Evolutionary conservation across 2,329 filamentous ascomycete species (phyloP).

Genomic region (Talaromyces sp.): DNA sequence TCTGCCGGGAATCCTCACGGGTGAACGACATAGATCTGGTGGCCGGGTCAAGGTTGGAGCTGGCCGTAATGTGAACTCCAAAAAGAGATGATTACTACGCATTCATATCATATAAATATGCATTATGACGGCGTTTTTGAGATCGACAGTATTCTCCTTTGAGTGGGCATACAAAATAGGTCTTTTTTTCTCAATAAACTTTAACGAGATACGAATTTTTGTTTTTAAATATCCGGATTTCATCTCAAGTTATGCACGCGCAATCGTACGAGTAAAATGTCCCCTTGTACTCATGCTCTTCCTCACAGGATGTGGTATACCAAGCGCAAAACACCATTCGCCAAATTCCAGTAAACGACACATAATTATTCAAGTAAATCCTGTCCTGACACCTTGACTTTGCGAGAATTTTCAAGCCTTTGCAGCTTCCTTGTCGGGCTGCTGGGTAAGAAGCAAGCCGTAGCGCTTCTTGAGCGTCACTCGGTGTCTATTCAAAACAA

Average conservation of each 20-base stretch:
- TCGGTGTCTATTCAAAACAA: constrained; percentile 58
- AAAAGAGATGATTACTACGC: constrained; percentile 7
- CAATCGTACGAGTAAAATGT: not conserved
- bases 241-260: not conserved
- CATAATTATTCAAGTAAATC: not conserved
- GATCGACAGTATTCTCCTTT: not conserved
- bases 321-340: constrained; percentile 31
- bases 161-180: not conserved
- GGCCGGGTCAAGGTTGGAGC: constrained; percentile 76
- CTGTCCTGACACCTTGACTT: not conserved
- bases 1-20: constrained; percentile 75
- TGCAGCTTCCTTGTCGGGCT: constrained; percentile 32
- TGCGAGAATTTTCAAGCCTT: constrained; percentile 23
- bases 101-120: constrained; percentile 1
- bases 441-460: constrained; percentile 78
- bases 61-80: constrained; percentile 70
- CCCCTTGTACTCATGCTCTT: not conserved
- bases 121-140: constrained; percentile 11
- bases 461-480: constrained; percentile 94
- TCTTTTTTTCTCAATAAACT: not conserved
- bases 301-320: not conserved
- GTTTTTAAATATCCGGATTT: not conserved
- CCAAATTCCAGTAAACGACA: constrained; percentile 20
- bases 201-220: not conserved
- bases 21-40: constrained; percentile 58